phyloP scores from a whole-genome alignment of 2,329 filamentous ascomycete genomes.

The Talaromyces sp. region DNA sequence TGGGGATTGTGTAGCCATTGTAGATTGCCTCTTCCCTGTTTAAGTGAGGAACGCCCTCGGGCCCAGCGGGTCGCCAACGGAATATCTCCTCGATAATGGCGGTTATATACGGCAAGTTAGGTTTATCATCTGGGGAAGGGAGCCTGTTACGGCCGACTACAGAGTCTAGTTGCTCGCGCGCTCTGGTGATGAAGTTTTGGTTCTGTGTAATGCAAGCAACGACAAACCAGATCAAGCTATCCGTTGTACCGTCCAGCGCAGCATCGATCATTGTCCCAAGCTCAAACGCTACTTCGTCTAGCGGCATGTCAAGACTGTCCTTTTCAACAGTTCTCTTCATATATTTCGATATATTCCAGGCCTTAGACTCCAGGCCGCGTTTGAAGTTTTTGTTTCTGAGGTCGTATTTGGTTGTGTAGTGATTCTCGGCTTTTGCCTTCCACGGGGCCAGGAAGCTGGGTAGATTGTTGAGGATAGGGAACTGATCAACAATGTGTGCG shows the following conservation, averaged over 20 bases:
- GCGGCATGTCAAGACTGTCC: conserved; percentile 44
- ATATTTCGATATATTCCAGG: conserved; percentile 16
- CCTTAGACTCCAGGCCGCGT: background rate
- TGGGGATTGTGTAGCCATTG: conserved; percentile 48
- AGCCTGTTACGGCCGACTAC: conserved; percentile 30
- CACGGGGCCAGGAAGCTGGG: conserved; percentile 48
- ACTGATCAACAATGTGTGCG: conserved; percentile 48
- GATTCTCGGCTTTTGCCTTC: conserved; percentile 35
- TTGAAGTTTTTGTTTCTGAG: conserved; percentile 24
- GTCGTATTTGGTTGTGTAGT: conserved; percentile 21
- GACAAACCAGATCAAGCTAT: conserved; percentile 22
- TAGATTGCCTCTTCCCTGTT: conserved; percentile 49
- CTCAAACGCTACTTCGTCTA: conserved; percentile 47
- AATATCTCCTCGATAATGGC: conserved; percentile 33
- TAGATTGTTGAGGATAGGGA: conserved; percentile 46
- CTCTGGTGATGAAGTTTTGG: conserved; percentile 18
- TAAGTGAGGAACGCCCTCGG: conserved; percentile 49
- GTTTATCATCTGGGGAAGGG: conserved; percentile 31
- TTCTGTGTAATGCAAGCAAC: conserved; percentile 22
- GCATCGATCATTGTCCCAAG: conserved; percentile 50
- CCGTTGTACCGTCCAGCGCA: conserved; percentile 46
- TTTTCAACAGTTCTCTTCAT: conserved; percentile 23
- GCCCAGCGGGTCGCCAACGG: conserved; percentile 41
- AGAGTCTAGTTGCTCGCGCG: conserved; percentile 29
- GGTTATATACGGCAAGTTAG: conserved; percentile 31